Conservation (phyloP, 805 yeast genomes). For the Isabelozyma heimii region DNA sequence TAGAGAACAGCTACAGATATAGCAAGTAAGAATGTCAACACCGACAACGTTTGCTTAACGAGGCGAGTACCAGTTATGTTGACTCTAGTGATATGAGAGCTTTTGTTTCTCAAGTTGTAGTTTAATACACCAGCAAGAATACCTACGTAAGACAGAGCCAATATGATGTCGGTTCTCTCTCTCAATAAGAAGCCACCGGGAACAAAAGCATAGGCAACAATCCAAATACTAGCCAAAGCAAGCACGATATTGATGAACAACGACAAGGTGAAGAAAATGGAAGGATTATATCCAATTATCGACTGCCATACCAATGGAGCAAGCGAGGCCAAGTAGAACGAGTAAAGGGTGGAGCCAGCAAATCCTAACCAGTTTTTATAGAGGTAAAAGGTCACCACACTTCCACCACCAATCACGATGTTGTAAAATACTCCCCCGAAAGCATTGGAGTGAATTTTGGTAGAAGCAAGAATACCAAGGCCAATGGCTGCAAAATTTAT, state of each 20-base stretch:
- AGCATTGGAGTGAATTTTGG: conserved; percentile 19
- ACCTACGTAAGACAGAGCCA: conserved; percentile 52
- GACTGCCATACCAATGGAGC: conserved; percentile 61
- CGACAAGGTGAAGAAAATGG: conserved; percentile 48
- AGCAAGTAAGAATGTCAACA: conserved; percentile 45
- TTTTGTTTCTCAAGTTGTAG: conserved; percentile 25
- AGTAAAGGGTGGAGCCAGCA: conserved; percentile 63
- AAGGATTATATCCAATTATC: conserved; percentile 54
- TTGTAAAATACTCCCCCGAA: conserved; percentile 28
- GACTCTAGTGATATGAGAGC: conserved; percentile 18
- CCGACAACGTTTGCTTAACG: conserved; percentile 21
- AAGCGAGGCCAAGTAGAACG: conserved; percentile 60
- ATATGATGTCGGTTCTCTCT: conserved; percentile 80
- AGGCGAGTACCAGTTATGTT: conserved; percentile 13
- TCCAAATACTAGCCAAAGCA: conserved; percentile 88
- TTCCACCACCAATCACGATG: conserved; percentile 42
- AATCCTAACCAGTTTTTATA: conserved; percentile 71
- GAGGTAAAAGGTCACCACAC: conserved; percentile 49
- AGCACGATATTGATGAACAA: conserved; percentile 51
- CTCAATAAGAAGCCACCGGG: conserved; percentile 88
- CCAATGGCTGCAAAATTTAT: conserved; percentile 58
- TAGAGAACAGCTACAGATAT: conserved; percentile 56
- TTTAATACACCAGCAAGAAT: conserved; percentile 53
- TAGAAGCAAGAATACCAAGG: conserved; percentile 43
- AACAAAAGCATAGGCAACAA: conserved; percentile 97